phyloP scores from a whole-genome alignment of 495 filamentous ascomycete species.

The Arthonia radiata region DNA sequence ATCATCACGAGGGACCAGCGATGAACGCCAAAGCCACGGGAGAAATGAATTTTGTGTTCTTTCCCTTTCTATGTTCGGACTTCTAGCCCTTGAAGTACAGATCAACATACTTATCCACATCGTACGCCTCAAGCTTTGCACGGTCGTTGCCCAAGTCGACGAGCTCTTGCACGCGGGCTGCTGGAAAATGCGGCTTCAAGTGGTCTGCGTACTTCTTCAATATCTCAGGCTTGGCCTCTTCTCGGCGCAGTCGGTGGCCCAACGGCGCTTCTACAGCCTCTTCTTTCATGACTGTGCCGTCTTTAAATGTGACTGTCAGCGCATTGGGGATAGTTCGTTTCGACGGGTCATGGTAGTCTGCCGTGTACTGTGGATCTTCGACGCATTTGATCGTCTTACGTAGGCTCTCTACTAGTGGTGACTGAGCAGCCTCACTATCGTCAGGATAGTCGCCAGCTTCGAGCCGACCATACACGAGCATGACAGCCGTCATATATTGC shows the following conservation, averaged over 20 bases:
- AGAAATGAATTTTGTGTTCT: too few species aligned
- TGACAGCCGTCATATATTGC: constrained; percentile 94
- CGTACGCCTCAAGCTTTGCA: constrained; percentile 49
- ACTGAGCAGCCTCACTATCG: constrained; percentile 71
- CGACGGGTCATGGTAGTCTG: constrained; percentile 76
- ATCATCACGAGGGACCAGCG: too few species aligned
- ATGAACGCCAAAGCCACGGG: too few species aligned
- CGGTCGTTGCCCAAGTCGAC: constrained; percentile 48
- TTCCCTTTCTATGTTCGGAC: too few species aligned
- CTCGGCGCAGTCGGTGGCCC: constrained; percentile 71
- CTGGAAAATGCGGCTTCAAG: constrained; percentile 53
- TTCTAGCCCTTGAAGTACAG: constrained; percentile 79
- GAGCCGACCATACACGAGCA: constrained; percentile 81
- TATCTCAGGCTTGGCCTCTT: constrained; percentile 94
- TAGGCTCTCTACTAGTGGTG: constrained; percentile 65
- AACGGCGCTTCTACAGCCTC: constrained; percentile 86
- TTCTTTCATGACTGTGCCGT: constrained; percentile 82
- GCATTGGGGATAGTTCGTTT: constrained; percentile 94
- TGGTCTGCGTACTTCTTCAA: constrained; percentile 86
- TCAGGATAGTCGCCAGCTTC: constrained; percentile 83
- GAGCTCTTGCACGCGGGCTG: constrained; percentile 52
- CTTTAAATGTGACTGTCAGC: constrained; percentile 74
- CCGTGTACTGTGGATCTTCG: constrained; percentile 83
- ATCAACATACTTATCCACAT: constrained; percentile 83
- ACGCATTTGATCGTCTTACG: constrained; percentile 82